Evolutionary conservation across 2,329 filamentous ascomycete genomes (phyloP), one percentile per base, ranked within the genome.

Genomic region (Pseudocercospora crystallina): DNA sequence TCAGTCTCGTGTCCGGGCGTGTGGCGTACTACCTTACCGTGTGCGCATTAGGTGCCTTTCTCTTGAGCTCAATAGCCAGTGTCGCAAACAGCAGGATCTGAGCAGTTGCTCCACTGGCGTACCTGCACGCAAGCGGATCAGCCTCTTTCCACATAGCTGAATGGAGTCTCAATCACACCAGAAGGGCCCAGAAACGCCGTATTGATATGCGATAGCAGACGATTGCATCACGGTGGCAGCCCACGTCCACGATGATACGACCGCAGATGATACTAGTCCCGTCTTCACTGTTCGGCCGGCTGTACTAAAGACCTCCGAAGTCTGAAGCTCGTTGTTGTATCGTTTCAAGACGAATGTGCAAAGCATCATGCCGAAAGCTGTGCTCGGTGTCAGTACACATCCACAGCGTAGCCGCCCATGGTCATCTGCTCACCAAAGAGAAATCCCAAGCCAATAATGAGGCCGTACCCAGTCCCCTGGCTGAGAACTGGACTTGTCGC

Each of bases 231-330:
- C 49, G 3, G 66, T 70, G 2, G 68, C 67, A 8, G 66, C 64
- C 64, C 89, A 95, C 0, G 89, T 95, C 90, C 90, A 95, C 3
- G 87, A 90, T 11, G 87, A 91, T 3, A 95, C 88, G 17, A 95
- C 89, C 13, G 89, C 90, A 4, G 87, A 86, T 8, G 87, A 89
- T 1, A 95, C 89, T 8, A 95, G 77, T 29, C 90, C 90, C 3
- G 88, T 90, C 67, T 95, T 95, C 58, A 95, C 87, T 1, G 87
- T 90, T 57, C 90, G 80, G 17, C 89, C 89, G 37, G 90, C 90
- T 0, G 89, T 95, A 58, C 81, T 90, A 76, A 95, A 95, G 83
- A 91, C 91, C 72, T 95, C 90, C 0, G 86, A 90, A 0, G 90
- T 95, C 69, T 94, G 88, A 1, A 30, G 38, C 34, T 11, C 90